These are phyloP conservation scores for Phytopythium mirpurense DNA, from an alignment of 352 stramenopile genomes.

Conservation along the genomic window DNA sequence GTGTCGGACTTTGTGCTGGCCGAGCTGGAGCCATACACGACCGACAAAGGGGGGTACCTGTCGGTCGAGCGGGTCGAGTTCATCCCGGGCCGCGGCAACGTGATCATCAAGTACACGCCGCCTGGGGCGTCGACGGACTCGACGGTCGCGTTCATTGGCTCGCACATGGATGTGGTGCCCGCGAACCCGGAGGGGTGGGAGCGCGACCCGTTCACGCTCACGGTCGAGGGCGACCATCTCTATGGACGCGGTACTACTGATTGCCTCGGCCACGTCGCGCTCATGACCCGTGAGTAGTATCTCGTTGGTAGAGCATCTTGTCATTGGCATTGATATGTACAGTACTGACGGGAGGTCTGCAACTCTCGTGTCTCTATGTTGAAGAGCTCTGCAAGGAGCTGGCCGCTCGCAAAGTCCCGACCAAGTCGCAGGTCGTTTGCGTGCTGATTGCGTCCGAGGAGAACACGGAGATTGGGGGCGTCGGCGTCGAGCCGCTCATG, in stretches of 20 bases:
- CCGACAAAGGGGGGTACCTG: conserved; percentile 70
- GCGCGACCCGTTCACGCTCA: conserved; percentile 83
- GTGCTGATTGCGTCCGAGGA: conserved; percentile 89
- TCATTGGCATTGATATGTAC: no score
- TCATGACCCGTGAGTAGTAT: conserved; percentile 62
- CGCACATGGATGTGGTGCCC: conserved; percentile 90
- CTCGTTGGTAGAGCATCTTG: not conserved
- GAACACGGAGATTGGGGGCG: conserved; percentile 62
- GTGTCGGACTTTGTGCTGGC: conserved; percentile 84
- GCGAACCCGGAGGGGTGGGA: conserved; percentile 87
- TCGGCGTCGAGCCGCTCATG: conserved; percentile 86
- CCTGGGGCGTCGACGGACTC: conserved; percentile 44
- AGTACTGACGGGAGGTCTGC: no score
- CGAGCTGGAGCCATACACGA: conserved; percentile 67
- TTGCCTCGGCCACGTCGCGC: conserved; percentile 87
- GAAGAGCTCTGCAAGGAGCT: conserved; percentile 63
- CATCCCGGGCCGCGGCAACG: conserved; percentile 72
- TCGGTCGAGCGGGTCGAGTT: conserved; percentile 76
- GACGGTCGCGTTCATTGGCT: conserved; percentile 84
- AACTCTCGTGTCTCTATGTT: no score
- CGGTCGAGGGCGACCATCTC: conserved; percentile 86
- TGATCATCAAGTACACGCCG: conserved; percentile 88
- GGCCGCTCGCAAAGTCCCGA: conserved; percentile 50
- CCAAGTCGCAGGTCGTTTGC: conserved; percentile 71
- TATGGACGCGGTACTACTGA: conserved; percentile 90